Base-by-base conservation (phyloP, 129 eudicot species). In the Flaveria brownii region DNA sequence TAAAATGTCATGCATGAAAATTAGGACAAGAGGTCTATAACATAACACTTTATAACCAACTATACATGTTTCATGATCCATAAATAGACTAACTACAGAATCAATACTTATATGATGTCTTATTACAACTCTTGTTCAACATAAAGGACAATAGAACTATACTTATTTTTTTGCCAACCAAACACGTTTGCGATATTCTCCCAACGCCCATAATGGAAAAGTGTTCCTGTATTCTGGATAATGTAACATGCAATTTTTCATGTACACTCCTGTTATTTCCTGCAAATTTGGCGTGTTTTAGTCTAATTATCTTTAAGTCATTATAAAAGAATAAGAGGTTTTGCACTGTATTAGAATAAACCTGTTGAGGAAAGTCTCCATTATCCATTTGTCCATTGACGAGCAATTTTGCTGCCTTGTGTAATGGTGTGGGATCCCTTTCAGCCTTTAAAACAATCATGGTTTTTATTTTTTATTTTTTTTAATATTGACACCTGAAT, bases 281-380 rank as follows among this genome's bases (percentile, higher is more conserved):
- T 81, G 67, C 22, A 59, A 45, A 26, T 49, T 23, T 64, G 64
- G 41, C 49, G 1, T 33, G 0, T 22, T 52, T 49, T 54, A 63
- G 51, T 79, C 52, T 18, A 61, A 50, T 36, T 26, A 63, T 25
- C n/a, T 22, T 14, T 23, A 11, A 12, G 56, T 4, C 6, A 8
- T 36, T 22, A 61, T 49, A 0, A 30, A 30, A 17, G 15, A 49
- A 11, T 17, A 17, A 75, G 12, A 67, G n/a, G 36, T 11, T 49
- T 1, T 15, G 16, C 28, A 28, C 13, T 13, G 30, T 25, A 22
- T 56, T 6, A 1, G 13, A 11, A 43, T 36, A 43, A 74, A 75
- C 84, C 72, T 81, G 84, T 68, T 81, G 84, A 14, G 76, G 80
- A 47, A 81, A 81, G 22, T 81, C 84, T 43, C 84, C 84, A 60